Evolutionary conservation across 2,329 filamentous ascomycete species (phyloP).

Genomic region (Pseudopyricularia javanii): DNA sequence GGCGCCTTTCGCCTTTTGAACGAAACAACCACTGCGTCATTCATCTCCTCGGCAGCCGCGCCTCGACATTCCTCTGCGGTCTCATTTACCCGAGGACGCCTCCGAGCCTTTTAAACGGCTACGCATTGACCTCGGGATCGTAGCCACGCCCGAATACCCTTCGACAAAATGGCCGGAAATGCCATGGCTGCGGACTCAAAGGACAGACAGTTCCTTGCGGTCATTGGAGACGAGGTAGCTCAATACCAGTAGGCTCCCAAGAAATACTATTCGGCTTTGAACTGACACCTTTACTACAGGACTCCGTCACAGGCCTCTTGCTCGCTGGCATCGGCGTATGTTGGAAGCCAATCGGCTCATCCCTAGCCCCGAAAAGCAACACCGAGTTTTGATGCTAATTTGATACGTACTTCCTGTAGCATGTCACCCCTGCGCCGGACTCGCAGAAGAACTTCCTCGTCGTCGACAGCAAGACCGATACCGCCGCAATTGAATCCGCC

Average conservation of each 20-base stretch:
- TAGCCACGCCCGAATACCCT: neutral
- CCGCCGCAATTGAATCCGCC: conserved; percentile 70
- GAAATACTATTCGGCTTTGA: neutral
- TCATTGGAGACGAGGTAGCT: conserved; percentile 88
- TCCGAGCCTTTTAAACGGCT: neutral
- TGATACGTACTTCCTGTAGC: conserved; percentile 36
- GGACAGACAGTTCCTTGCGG: conserved; percentile 90
- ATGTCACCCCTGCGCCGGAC: conserved; percentile 80
- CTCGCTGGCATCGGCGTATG: conserved; percentile 87
- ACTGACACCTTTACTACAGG: conserved; percentile 36
- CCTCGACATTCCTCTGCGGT: no score
- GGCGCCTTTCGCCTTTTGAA: no score
- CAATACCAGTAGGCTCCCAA: neutral
- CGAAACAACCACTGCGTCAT: no score
- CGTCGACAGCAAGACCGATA: conserved; percentile 89
- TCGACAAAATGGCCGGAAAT: conserved; percentile 8
- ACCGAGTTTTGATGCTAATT: neutral
- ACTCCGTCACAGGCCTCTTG: conserved; percentile 89
- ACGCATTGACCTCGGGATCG: neutral
- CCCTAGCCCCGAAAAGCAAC: neutral
- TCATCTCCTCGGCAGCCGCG: no score
- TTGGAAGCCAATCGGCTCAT: conserved; percentile 6
- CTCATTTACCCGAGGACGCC: no score
- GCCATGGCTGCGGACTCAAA: conserved; percentile 45
- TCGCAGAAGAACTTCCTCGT: conserved; percentile 96